Base-by-base conservation (phyloP, 306 rosid genomes). In the Astragalus glycyphyllos region DNA sequence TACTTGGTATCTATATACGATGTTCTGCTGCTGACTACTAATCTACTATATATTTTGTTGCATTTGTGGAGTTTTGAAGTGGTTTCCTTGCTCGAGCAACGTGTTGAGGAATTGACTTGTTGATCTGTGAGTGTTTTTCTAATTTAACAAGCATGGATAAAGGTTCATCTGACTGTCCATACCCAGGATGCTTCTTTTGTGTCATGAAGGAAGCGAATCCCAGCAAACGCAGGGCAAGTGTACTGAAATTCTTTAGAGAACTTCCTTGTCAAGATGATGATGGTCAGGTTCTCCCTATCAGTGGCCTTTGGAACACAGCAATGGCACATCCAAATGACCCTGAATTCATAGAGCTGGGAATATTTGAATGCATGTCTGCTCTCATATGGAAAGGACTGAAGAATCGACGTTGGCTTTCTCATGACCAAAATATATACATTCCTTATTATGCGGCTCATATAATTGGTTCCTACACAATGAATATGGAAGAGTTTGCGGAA, bases 301-400 rank as follows among this genome's bases (percentile, higher is more conserved):
- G 99, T 67, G 99, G 99, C 65, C 97, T 95, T 70, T 95, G 99
- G 99, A 95, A 95, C 82, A 95, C 99, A 0, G 97, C 99, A 49
- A 95, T 95, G 99, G 99, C 99, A 23, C 99, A 95, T 79, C 99
- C 99, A 34, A 95, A 95, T 71, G 99, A 95, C 49, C 96, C 97
- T 10, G 99, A 95, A 68, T 95, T 95, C 84, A 84, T 95, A 0
- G 97, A 91, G 71, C 59, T 91, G 58, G 99, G 96, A 53, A 95
- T 95, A 77, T 95, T 95, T 74, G 97, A 95, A 71, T 95, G 96
- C 86, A 95, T 95, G 99, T 58, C 99, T 31, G 89, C 96, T 45
- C 87, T 95, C 7, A 89, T 95, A 67, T 91, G 96, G 96, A 95
- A 95, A 84, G 99, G 99, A 54, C 86, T 95, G 58, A 95, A 95